Evolutionary conservation across 805 yeast species (phyloP).

Genomic region (Wickerhamiella siamensis): DNA sequence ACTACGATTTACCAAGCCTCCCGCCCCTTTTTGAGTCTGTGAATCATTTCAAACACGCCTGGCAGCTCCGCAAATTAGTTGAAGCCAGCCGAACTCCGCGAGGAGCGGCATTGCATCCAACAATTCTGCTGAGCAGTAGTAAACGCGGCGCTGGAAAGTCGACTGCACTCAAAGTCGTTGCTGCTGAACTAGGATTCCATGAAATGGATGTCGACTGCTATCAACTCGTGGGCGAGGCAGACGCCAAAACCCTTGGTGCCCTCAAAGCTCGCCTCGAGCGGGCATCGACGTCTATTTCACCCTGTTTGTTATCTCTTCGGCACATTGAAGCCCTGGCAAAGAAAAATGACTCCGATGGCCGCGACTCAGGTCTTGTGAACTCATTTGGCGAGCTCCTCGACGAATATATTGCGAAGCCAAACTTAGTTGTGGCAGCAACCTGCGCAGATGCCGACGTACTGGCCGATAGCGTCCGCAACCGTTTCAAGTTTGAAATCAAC

Average conservation of each 20-base stretch:
- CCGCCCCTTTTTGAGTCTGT: constrained; percentile 23
- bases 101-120: constrained; percentile 36
- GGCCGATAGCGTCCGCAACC: constrained; percentile 49
- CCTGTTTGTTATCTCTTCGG: constrained; percentile 39
- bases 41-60: constrained; percentile 35
- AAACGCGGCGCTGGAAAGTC: constrained; percentile 71
- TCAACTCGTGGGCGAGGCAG: constrained; percentile 55
- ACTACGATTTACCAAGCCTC: constrained; percentile 30
- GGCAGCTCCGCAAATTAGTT: constrained; percentile 38
- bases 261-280: constrained; percentile 65
- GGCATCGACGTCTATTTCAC: constrained; percentile 30
- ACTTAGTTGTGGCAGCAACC: constrained; percentile 49
- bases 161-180: constrained; percentile 40
- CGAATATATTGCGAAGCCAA: constrained; percentile 34
- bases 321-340: constrained; percentile 69
- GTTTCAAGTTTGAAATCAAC: constrained; percentile 61
- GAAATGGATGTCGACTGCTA: constrained; percentile 55
- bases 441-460: constrained; percentile 53
- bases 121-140: constrained; percentile 52
- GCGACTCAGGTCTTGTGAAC: constrained; percentile 26
- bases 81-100: constrained; percentile 29
- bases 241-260: constrained; percentile 63
- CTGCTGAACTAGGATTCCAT: constrained; percentile 49
- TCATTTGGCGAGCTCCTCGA: constrained; percentile 45
- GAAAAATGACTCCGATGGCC: constrained; percentile 46